These are phyloP conservation scores for Clonostachys rosea DNA, from an alignment of 2,329 filamentous ascomycete species.

Conservation along the genomic window DNA sequence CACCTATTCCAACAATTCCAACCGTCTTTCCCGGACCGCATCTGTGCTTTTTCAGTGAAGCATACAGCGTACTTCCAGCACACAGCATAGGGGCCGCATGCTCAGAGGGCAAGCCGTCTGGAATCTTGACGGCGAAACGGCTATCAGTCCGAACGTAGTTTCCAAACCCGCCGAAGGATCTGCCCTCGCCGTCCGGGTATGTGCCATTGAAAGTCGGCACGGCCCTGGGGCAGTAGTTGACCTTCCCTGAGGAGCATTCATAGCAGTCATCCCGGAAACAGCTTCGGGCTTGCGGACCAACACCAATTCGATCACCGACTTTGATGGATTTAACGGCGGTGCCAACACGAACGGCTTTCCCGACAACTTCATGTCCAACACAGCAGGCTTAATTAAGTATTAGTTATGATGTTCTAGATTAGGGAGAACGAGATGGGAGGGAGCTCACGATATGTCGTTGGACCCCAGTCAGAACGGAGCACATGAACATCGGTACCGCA, in stretches of 20 bases:
- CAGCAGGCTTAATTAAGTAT: constrained; percentile 21
- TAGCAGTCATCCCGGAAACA: constrained; percentile 29
- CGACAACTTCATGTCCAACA: constrained; percentile 64
- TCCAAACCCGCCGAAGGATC: constrained; percentile 1
- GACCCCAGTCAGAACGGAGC: constrained; percentile 42
- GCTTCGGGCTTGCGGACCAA: constrained; percentile 50
- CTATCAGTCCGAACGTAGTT: constrained; percentile 6
- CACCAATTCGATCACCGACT: constrained; percentile 58
- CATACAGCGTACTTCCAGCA: constrained; percentile 64
- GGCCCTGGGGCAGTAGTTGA: constrained; percentile 33
- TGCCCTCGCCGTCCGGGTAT: neutral
- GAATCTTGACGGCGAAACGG: constrained; percentile 45
- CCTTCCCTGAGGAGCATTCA: constrained; percentile 31
- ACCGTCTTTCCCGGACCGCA: constrained; percentile 64
- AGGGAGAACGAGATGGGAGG: neutral
- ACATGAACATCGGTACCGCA: constrained; percentile 58
- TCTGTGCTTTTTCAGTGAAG: constrained; percentile 56
- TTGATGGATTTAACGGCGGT: constrained; percentile 40
- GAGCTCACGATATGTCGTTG: constrained; percentile 7
- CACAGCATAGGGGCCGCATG: constrained; percentile 62
- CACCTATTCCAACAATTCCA: constrained; percentile 63
- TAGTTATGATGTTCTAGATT: constrained; percentile 4
- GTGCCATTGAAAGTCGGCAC: constrained; percentile 1
- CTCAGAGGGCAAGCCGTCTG: constrained; percentile 30
- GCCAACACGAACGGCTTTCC: constrained; percentile 50